Percentiles rank a stretch among this genome's conserved stretches.
Evolutionary conservation across 805 yeast species (phyloP).

Genomic region (Candida chauliodis): DNA sequence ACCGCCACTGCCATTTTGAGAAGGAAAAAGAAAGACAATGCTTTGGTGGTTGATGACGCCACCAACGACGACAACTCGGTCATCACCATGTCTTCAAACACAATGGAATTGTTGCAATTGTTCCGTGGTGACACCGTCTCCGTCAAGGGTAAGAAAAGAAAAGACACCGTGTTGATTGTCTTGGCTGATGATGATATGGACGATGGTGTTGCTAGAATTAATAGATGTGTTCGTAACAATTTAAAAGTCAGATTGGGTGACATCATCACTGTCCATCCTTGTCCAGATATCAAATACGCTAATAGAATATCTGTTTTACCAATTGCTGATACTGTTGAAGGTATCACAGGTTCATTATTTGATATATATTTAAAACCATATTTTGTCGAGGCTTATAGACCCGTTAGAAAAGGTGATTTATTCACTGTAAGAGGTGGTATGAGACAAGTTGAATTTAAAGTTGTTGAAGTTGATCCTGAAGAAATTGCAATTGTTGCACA

Average conservation of each 20-base stretch:
- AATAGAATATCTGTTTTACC: constrained; percentile 92
- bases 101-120: constrained; percentile 91
- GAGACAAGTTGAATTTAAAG: constrained; percentile 99
- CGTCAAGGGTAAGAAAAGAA: constrained; percentile 97
- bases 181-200: constrained; percentile 95
- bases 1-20: constrained; percentile 97
- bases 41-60: constrained; percentile 94
- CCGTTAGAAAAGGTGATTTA: constrained; percentile 95
- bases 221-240: constrained; percentile 95
- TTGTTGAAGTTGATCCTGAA: constrained; percentile 96
- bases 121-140: constrained; percentile 98
- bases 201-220: constrained; percentile 90
- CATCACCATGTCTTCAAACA: constrained; percentile 88
- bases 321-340: constrained; percentile 97
- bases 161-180: constrained; percentile 94
- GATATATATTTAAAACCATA: constrained; percentile 97
- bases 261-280: constrained; percentile 84
- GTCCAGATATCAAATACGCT: constrained; percentile 98
- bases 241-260: constrained; percentile 93
- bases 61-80: constrained; percentile 95
- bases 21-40: constrained; percentile 96
- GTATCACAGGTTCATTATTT: constrained; percentile 92
- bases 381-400: constrained; percentile 98
- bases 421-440: constrained; percentile 97
- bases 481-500: constrained; percentile 98